Evolutionary conservation across 1,284 basidiomycete species (phyloP).

Genomic region (Ustilago tritici): DNA sequence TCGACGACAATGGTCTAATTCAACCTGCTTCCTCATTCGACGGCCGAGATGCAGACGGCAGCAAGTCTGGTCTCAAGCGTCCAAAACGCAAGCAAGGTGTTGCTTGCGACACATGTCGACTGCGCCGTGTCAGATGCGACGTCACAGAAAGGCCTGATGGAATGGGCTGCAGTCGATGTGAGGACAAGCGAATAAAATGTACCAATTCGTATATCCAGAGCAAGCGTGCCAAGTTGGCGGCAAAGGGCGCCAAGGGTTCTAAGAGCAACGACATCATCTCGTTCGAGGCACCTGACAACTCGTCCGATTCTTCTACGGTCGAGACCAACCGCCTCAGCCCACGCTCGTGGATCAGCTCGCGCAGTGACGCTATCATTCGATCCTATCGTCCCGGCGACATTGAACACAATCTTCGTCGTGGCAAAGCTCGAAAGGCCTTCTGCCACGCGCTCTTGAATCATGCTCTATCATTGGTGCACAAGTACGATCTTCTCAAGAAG

Average conservation of each 20-base stretch:
- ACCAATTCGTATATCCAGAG: constrained; percentile 67
- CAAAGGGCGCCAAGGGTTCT: constrained; percentile 27
- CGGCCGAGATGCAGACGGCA: constrained; percentile 18
- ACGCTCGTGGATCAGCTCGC: constrained; percentile 34
- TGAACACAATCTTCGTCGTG: constrained; percentile 55
- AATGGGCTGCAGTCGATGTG: constrained; percentile 64
- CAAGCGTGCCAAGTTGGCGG: constrained; percentile 50
- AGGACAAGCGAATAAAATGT: constrained; percentile 67
- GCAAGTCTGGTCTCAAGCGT: constrained; percentile 31
- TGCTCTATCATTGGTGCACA: constrained; percentile 61
- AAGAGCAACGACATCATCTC: constrained; percentile 17
- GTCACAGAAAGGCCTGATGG: constrained; percentile 64
- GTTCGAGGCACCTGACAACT: constrained; percentile 7
- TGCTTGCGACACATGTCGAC: constrained; percentile 67
- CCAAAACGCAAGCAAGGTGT: constrained; percentile 68
- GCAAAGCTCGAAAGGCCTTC: constrained; percentile 60
- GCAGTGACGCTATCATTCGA: constrained; percentile 30
- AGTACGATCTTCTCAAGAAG: constrained; percentile 60
- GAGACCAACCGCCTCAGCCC: constrained; percentile 36
- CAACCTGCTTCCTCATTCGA: constrained; percentile 11
- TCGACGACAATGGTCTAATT: constrained; percentile 35
- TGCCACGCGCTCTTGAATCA: constrained; percentile 59
- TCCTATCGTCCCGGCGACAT: constrained; percentile 39
- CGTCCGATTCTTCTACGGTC: constrained; percentile 1
- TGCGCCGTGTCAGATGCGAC: constrained; percentile 65